Percentiles rank a stretch among this genome's conserved stretches.
phyloP scores from a whole-genome alignment of 306 rosid genomes.

The Vigna radiata region DNA sequence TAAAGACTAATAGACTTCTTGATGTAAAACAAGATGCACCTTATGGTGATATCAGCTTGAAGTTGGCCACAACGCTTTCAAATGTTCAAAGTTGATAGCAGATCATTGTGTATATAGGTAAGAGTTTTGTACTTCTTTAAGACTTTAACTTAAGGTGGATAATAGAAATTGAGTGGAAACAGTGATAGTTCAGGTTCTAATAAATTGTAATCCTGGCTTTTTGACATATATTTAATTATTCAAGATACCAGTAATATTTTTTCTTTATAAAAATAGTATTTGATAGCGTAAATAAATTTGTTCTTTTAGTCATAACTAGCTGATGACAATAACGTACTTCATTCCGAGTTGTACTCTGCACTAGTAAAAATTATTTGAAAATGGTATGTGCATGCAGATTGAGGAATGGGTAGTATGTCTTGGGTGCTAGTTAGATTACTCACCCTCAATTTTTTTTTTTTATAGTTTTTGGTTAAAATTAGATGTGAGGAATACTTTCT shows the following conservation, averaged over 20 bases:
- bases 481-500: too few species aligned
- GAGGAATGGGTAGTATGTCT: neutral
- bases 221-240: too few species aligned
- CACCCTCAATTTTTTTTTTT: too few species aligned
- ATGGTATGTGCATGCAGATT: neutral
- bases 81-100: constrained; percentile 51
- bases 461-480: too few species aligned
- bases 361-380: neutral
- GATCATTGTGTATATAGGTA: constrained; percentile 51
- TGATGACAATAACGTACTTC: neutral
- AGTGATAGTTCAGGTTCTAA: neutral
- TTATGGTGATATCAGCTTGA: constrained; percentile 72
- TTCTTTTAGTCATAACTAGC: neutral
- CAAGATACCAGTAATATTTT: too few species aligned
- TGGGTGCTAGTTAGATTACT: neutral
- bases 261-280: too few species aligned
- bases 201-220: neutral
- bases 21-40: constrained; percentile 79
- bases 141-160: neutral
- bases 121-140: constrained; percentile 15
- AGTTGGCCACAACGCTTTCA: constrained; percentile 46
- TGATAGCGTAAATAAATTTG: neutral
- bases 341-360: too few species aligned
- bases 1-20: constrained; percentile 66
- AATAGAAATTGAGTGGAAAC: neutral